These are phyloP conservation scores for Scleroderma bovista DNA, from an alignment of 768 basidiomycete genomes.

Conservation along the genomic window DNA sequence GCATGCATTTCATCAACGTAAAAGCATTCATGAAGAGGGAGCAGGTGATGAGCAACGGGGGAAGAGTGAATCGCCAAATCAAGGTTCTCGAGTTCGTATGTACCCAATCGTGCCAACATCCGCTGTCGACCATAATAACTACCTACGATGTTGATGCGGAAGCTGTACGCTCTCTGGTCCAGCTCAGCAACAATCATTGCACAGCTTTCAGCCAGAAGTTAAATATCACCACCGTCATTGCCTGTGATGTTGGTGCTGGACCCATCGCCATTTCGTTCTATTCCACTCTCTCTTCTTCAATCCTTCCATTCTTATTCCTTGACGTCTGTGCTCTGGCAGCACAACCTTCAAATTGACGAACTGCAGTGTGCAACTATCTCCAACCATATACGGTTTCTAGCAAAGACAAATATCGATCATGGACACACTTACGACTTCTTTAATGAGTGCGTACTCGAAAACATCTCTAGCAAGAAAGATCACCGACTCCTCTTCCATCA, in stretches of 20 bases:
- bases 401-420: background rate
- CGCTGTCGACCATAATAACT: background rate
- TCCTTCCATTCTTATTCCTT: background rate
- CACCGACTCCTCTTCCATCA: background rate
- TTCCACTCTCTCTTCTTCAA: background rate
- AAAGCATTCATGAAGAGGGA: no score
- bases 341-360: background rate
- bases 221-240: background rate
- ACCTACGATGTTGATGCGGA: background rate
- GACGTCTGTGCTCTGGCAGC: constrained; percentile 6
- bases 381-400: background rate
- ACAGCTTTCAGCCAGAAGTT: constrained; percentile 1
- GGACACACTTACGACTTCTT: background rate
- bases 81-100: no score
- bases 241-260: constrained; percentile 1
- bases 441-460: background rate
- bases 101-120: no score
- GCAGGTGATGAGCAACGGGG: no score
- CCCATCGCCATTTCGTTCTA: constrained; percentile 1
- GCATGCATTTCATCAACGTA: no score
- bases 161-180: background rate
- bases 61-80: no score
- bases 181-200: background rate
- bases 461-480: background rate
- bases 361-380: background rate